These are phyloP conservation scores for Lachnellula subtilissima DNA, from an alignment of 2,329 filamentous ascomycete genomes.

Conservation along the genomic window DNA sequence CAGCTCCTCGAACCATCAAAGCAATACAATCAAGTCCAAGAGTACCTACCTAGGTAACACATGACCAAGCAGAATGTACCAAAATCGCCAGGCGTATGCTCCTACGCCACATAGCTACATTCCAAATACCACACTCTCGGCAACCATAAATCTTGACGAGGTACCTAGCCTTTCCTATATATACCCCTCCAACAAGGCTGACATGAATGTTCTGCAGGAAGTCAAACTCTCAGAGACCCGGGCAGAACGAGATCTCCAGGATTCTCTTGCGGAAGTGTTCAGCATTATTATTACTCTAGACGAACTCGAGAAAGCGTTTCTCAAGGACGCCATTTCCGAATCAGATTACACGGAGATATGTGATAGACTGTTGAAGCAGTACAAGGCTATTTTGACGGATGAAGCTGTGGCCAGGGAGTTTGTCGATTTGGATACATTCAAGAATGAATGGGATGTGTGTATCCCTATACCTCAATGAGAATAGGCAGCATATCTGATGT, in stretches of 20 bases:
- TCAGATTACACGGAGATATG: slow-evolving; percentile 95
- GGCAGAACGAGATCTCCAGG: slow-evolving; percentile 87
- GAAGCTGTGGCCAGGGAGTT: slow-evolving; percentile 88
- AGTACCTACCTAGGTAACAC: neutral
- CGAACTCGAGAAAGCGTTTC: slow-evolving; percentile 91
- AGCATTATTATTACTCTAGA: slow-evolving; percentile 96
- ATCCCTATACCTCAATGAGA: neutral
- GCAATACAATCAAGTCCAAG: neutral
- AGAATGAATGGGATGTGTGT: slow-evolving; percentile 83
- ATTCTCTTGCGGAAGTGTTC: slow-evolving; percentile 94
- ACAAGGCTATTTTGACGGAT: slow-evolving; percentile 88
- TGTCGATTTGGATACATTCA: slow-evolving; percentile 84
- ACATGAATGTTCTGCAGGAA: slow-evolving; percentile 54
- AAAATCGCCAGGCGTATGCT: slow-evolving; percentile 33
- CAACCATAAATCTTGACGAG: slow-evolving; percentile 91
- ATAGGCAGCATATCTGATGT: slow-evolving; percentile 4
- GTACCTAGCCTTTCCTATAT: slow-evolving; percentile 40
- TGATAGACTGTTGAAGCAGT: slow-evolving; percentile 88
- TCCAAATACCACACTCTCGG: slow-evolving; percentile 74
- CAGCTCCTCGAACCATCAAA: neutral
- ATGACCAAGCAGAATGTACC: slow-evolving; percentile 26
- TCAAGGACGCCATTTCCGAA: slow-evolving; percentile 91
- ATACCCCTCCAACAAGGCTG: slow-evolving; percentile 10
- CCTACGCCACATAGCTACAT: slow-evolving; percentile 63
- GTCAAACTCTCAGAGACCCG: slow-evolving; percentile 85